Percentiles rank a stretch among this genome's conserved stretches.
Conservation (phyloP, 2,329 filamentous ascomycete species). For the Cordyceps militaris region DNA sequence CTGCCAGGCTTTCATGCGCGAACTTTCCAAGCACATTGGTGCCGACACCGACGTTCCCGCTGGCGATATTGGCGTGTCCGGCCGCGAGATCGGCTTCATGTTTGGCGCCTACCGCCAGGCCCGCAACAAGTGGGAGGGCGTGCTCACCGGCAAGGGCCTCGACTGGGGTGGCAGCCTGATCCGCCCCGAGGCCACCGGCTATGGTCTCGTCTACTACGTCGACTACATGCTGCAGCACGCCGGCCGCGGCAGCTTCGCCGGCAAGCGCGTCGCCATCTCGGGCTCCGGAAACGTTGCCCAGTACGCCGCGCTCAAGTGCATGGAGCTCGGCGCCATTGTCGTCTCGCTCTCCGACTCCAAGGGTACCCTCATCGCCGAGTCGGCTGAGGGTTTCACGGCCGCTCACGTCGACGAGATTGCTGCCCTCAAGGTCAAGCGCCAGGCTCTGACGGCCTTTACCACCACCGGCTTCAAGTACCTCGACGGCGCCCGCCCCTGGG, state of each 20-base stretch:
- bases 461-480: conserved; percentile 73
- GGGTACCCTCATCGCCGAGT: conserved; percentile 71
- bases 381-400: conserved; percentile 64
- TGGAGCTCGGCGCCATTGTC: conserved; percentile 90
- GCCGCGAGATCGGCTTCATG: conserved; percentile 88
- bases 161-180: conserved; percentile 91
- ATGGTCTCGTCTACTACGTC: conserved; percentile 94
- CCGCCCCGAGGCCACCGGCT: conserved; percentile 93
- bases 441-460: conserved; percentile 69
- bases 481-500: conserved; percentile 82
- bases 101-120: conserved; percentile 90
- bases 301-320: conserved; percentile 92
- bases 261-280: conserved; percentile 92
- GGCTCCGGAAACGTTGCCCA: conserved; percentile 97
- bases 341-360: conserved; percentile 91
- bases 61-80: conserved; percentile 90
- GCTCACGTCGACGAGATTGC: conserved; percentile 76
- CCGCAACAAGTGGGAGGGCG: conserved; percentile 88
- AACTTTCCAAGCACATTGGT: conserved; percentile 92
- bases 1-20: conserved; percentile 92
- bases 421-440: conserved; percentile 76
- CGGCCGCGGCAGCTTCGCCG: conserved; percentile 75
- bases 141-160: conserved; percentile 91
- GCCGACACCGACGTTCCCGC: conserved; percentile 94
- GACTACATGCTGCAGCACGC: conserved; percentile 92